These are phyloP conservation scores for Gaillardinia entomophila DNA, from an alignment of 805 yeast genomes.

Conservation along the genomic window DNA sequence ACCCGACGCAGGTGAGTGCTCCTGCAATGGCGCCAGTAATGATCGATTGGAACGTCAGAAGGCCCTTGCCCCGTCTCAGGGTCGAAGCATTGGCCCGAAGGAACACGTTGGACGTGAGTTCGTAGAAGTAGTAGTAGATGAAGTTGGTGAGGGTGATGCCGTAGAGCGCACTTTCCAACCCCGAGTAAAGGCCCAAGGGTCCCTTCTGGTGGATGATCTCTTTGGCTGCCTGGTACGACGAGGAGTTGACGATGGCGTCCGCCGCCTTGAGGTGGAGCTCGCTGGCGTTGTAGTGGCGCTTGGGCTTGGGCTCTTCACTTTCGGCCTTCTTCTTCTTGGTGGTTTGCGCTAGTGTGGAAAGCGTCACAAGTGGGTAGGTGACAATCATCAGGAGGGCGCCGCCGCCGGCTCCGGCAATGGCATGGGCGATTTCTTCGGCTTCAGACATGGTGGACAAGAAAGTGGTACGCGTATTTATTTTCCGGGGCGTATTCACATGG, in stretches of 20 bases:
- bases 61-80: conserved; percentile 27
- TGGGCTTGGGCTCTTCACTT: conserved; percentile 3
- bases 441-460: conserved; percentile 19
- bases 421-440: conserved; percentile 65
- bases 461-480: background rate
- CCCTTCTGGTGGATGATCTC: conserved; percentile 56
- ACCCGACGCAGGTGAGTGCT: conserved; percentile 68
- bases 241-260: conserved; percentile 7
- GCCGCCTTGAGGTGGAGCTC: conserved; percentile 9
- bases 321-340: conserved; percentile 23
- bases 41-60: conserved; percentile 63
- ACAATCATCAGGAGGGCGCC: conserved; percentile 84
- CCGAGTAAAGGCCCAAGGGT: conserved; percentile 67
- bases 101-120: conserved; percentile 51
- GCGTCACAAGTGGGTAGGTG: conserved; percentile 84
- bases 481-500: background rate
- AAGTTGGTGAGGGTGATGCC: conserved; percentile 86
- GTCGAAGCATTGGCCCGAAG: conserved; percentile 23
- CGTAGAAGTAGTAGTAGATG: conserved; percentile 87
- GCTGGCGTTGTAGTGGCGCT: background rate
- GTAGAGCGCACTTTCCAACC: conserved; percentile 79
- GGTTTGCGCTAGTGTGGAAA: conserved; percentile 89
- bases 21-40: conserved; percentile 84
- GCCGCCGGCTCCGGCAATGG: conserved; percentile 92
- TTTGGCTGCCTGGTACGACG: conserved; percentile 22